Conservation (phyloP, 2,329 filamentous ascomycete genomes). For the Diaporthe sp. region DNA sequence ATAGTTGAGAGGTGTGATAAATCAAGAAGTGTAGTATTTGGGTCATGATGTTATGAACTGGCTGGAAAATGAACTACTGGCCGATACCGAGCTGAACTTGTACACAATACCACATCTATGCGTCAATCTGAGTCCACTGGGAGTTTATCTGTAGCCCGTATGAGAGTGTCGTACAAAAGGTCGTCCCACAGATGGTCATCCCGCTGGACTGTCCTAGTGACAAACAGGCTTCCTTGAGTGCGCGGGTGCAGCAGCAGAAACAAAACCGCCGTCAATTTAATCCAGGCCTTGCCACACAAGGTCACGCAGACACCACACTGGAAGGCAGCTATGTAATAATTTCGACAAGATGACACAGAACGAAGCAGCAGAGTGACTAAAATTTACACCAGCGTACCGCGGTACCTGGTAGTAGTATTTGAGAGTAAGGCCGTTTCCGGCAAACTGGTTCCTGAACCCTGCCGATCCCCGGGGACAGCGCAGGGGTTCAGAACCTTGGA, state of each 20-base stretch:
- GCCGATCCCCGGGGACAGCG: background rate
- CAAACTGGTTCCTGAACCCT: slow-evolving; percentile 24
- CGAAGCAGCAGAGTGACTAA: background rate
- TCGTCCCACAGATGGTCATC: no score
- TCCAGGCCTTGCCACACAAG: background rate
- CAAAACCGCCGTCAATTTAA: background rate
- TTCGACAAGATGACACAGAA: background rate
- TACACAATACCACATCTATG: slow-evolving; percentile 8
- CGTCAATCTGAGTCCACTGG: background rate
- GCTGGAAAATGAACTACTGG: background rate
- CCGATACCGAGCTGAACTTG: slow-evolving; percentile 7
- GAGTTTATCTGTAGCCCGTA: background rate
- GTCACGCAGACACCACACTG: background rate
- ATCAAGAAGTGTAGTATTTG: background rate
- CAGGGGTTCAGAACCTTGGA: slow-evolving; percentile 16
- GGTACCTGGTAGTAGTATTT: background rate
- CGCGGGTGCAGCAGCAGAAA: background rate
- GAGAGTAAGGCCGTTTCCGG: slow-evolving; percentile 2
- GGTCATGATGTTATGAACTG: slow-evolving; percentile 1
- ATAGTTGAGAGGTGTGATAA: background rate
- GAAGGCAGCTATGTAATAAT: no score
- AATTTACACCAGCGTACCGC: background rate
- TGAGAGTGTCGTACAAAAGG: background rate
- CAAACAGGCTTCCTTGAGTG: background rate
- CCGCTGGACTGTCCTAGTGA: background rate